Evolutionary conservation across 345 rosid genomes (phyloP).

Genomic region (Cardiospermum halicacabum): DNA sequence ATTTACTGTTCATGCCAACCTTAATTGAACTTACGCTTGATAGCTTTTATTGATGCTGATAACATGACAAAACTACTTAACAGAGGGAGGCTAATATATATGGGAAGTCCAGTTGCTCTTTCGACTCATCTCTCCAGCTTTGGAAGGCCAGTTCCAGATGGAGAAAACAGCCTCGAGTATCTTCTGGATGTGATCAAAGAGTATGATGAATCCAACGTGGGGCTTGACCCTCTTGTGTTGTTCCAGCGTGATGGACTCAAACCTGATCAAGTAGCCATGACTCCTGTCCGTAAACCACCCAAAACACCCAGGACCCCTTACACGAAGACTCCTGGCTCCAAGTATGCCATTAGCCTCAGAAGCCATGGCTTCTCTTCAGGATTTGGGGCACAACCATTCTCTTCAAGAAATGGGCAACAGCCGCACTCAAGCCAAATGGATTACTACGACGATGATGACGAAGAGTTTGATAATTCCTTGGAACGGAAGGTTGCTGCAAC

Average conservation of each 20-base stretch:
- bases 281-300: constrained; percentile 37
- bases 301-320: constrained; percentile 27
- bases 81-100: constrained; percentile 54
- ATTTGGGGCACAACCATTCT: no score
- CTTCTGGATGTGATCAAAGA: constrained; percentile 74
- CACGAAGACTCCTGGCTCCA: constrained; percentile 28
- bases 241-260: constrained; percentile 55
- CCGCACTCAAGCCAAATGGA: constrained; percentile 20
- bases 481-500: constrained; percentile 38
- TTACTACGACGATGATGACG: constrained; percentile 32
- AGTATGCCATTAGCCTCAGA: constrained; percentile 33
- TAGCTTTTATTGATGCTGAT: background rate
- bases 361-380: constrained; percentile 36
- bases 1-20: background rate
- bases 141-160: constrained; percentile 68
- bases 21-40: background rate
- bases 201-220: constrained; percentile 57
- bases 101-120: constrained; percentile 52
- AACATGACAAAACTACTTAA: constrained; percentile 6
- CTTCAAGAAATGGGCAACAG: no score
- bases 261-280: constrained; percentile 43
- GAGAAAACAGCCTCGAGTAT: constrained; percentile 69
- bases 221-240: constrained; percentile 57
- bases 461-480: constrained; percentile 43
- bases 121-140: constrained; percentile 52